phyloP scores from a whole-genome alignment of 2,329 filamentous ascomycete genomes.

The Sporothrix euskadiensis region DNA sequence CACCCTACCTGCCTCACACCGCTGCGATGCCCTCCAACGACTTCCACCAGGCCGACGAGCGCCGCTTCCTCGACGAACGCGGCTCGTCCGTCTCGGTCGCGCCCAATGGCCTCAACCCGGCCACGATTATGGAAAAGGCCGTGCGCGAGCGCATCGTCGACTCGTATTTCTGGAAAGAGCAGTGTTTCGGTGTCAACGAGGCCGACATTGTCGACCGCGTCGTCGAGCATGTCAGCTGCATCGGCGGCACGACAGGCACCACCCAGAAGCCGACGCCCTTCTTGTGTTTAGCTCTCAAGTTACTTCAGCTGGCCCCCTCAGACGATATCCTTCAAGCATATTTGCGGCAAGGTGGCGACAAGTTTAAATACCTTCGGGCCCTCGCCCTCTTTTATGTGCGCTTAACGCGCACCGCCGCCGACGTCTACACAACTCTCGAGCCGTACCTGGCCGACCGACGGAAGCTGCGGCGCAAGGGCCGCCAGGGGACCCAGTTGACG shows the following conservation, averaged over 20 bases:
- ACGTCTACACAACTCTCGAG: conserved; percentile 79
- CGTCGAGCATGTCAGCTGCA: conserved; percentile 74
- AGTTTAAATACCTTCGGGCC: conserved; percentile 85
- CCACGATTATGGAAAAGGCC: conserved; percentile 93
- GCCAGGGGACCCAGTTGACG: conserved; percentile 73
- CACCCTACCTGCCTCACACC: background rate
- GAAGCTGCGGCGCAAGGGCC: conserved; percentile 76
- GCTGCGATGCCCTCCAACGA: background rate
- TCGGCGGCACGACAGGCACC: conserved; percentile 85
- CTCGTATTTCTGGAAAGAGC: conserved; percentile 97
- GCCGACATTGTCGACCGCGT: conserved; percentile 84
- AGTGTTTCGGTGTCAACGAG: conserved; percentile 93
- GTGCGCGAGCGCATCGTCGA: conserved; percentile 94
- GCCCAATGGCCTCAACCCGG: conserved; percentile 85
- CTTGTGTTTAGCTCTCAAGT: conserved; percentile 90
- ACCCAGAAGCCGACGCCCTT: conserved; percentile 89
- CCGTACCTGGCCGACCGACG: conserved; percentile 77
- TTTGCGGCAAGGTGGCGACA: conserved; percentile 69
- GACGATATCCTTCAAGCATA: conserved; percentile 80
- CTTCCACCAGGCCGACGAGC: conserved; percentile 74
- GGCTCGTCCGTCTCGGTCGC: conserved; percentile 75
- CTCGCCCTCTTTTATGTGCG: conserved; percentile 92
- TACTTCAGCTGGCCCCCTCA: conserved; percentile 81
- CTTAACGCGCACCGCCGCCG: conserved; percentile 76
- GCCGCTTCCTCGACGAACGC: conserved; percentile 83